Conservation (phyloP, 306 rosid genomes). For the Cucurbita argyrosperma region DNA sequence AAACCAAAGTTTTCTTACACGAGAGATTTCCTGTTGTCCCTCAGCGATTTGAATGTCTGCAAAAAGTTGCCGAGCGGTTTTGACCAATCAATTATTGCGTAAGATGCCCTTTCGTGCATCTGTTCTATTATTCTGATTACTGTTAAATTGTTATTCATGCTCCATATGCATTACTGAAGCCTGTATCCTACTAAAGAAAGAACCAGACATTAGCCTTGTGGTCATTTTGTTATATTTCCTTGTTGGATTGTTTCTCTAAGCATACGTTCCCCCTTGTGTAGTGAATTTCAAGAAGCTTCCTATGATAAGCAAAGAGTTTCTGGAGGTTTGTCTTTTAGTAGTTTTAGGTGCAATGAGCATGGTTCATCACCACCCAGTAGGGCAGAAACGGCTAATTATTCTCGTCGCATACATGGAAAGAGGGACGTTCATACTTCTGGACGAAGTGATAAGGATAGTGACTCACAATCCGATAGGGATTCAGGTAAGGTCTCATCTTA, state of each 20-base stretch:
- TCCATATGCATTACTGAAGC: neutral
- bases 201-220: neutral
- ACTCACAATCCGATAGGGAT: conserved; percentile 70
- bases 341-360: conserved; percentile 51
- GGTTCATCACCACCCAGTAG: conserved; percentile 80
- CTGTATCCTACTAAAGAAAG: neutral
- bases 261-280: conserved; percentile 8
- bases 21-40: conserved; percentile 63
- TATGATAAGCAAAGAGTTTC: conserved; percentile 54
- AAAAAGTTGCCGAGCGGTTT: conserved; percentile 59
- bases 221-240: neutral
- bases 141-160: neutral
- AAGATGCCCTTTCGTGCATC: conserved; percentile 1
- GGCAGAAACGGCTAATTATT: conserved; percentile 45
- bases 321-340: conserved; percentile 42
- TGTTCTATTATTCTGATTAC: neutral
- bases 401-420: conserved; percentile 61
- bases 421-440: conserved; percentile 80
- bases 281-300: conserved; percentile 68
- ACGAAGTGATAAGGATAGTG: conserved; percentile 62
- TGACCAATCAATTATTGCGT: conserved; percentile 71
- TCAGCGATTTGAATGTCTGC: conserved; percentile 68
- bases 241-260: neutral
- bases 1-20: conserved; percentile 38
- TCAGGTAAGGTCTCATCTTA: conserved; percentile 46